Conservation (phyloP, 768 basidiomycete species). For the Suillus sp. region DNA sequence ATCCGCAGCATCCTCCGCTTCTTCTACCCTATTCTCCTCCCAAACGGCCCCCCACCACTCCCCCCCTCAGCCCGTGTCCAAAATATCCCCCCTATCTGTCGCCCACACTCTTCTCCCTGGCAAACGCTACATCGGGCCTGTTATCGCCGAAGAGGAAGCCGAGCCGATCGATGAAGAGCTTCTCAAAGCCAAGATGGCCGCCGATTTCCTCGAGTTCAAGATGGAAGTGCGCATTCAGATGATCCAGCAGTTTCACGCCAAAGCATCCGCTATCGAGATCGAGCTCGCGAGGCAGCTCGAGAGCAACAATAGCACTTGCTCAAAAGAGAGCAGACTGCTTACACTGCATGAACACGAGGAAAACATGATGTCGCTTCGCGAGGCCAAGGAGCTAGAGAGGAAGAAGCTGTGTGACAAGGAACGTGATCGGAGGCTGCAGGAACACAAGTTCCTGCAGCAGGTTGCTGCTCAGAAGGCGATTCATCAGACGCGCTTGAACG, state of each 20-base stretch:
- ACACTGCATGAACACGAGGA: slow-evolving; percentile 35
- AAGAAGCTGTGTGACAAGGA: slow-evolving; percentile 33
- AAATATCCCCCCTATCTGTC: slow-evolving; percentile 28
- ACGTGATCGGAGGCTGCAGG: slow-evolving; percentile 28
- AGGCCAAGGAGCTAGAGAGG: slow-evolving; percentile 35
- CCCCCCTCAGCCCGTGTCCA: slow-evolving; percentile 25
- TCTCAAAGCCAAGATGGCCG: slow-evolving; percentile 36
- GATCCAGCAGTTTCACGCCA: slow-evolving; percentile 35
- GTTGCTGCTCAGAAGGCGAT: slow-evolving; percentile 23
- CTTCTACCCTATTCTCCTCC: slow-evolving; percentile 24
- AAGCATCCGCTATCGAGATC: slow-evolving; percentile 33
- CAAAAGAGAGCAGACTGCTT: slow-evolving; percentile 31
- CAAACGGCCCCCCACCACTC: slow-evolving; percentile 30
- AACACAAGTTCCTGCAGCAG: slow-evolving; percentile 15
- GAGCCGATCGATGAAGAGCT: slow-evolving; percentile 31
- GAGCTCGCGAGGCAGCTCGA: slow-evolving; percentile 31
- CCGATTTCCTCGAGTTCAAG: slow-evolving; percentile 34
- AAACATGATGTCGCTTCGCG: slow-evolving; percentile 35
- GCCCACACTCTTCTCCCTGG: slow-evolving; percentile 26
- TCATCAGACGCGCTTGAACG: slow-evolving; percentile 10
- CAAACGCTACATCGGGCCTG: slow-evolving; percentile 37
- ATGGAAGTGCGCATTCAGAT: slow-evolving; percentile 36
- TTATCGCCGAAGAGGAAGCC: slow-evolving; percentile 30
- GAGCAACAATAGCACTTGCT: slow-evolving; percentile 26
- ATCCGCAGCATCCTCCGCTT: slow-evolving; percentile 27